These are phyloP conservation scores for Neolentinus lepideus DNA, from an alignment of 1,284 basidiomycete genomes.

Conservation along the genomic window DNA sequence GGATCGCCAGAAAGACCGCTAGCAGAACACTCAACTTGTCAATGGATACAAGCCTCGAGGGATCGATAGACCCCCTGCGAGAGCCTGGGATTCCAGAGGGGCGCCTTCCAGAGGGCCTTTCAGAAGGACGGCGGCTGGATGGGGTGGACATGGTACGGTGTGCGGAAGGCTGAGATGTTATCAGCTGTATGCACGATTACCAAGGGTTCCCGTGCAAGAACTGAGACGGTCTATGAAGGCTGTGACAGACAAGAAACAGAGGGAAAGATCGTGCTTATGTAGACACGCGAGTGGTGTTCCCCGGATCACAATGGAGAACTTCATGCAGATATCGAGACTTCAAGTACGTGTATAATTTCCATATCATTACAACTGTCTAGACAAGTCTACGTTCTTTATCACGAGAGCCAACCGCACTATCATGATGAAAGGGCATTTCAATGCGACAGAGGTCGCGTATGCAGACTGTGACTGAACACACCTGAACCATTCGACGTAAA, in stretches of 20 bases:
- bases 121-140: constrained; percentile 27
- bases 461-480: too few species aligned
- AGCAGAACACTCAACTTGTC: constrained; percentile 48
- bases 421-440: not conserved
- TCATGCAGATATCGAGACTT: not conserved
- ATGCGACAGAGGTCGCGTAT: not conserved
- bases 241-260: not conserved
- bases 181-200: not conserved
- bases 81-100: constrained; percentile 29
- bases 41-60: constrained; percentile 67
- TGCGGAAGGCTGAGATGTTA: not conserved
- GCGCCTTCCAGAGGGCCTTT: constrained; percentile 20
- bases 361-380: not conserved
- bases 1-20: not conserved
- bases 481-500: too few species aligned
- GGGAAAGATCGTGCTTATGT: constrained; percentile 1
- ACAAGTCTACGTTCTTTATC: not conserved
- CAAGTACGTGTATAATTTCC: not conserved
- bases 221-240: not conserved
- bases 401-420: not conserved
- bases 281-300: not conserved
- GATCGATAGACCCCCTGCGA: constrained; percentile 67
- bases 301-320: not conserved
- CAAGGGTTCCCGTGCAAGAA: not conserved
- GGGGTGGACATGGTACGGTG: not conserved